phyloP scores from a whole-genome alignment of 306 rosid species.

The Castanea sativa region DNA sequence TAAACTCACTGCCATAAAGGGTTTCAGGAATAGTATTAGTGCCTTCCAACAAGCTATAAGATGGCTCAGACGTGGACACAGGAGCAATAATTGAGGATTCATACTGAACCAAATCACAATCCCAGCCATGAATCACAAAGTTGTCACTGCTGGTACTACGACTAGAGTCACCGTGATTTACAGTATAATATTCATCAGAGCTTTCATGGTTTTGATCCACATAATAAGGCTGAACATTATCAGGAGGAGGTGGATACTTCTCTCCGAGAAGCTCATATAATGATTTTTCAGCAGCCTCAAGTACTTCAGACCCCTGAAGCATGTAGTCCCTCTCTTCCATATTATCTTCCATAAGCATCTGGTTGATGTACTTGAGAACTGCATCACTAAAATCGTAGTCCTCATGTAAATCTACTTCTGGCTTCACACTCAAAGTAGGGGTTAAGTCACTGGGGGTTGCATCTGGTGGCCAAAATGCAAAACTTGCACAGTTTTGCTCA shows the following conservation, averaged over 20 bases:
- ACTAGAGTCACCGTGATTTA: not conserved
- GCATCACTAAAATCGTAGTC: conserved; percentile 36
- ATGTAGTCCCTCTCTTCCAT: conserved; percentile 34
- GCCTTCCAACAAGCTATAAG: conserved; percentile 17
- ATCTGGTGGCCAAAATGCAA: conserved; percentile 4
- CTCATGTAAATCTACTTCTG: conserved; percentile 19
- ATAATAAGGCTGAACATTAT: not conserved
- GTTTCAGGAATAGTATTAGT: conserved; percentile 18
- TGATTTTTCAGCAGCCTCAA: conserved; percentile 35
- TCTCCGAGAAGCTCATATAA: conserved; percentile 26
- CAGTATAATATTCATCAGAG: conserved; percentile 3
- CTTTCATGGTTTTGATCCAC: conserved; percentile 17
- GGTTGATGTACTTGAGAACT: conserved; percentile 35
- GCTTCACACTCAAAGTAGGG: not conserved
- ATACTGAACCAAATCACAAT: conserved; percentile 4
- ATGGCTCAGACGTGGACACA: conserved; percentile 21
- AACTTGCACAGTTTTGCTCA: conserved; percentile 15
- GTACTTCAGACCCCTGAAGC: conserved; percentile 32
- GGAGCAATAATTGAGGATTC: conserved; percentile 7
- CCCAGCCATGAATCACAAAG: not conserved
- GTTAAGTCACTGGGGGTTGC: not conserved
- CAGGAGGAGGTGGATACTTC: not conserved
- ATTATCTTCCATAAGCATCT: conserved; percentile 45
- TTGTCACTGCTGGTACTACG: not conserved
- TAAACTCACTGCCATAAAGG: conserved; percentile 21